Evolutionary conservation across 1,284 basidiomycete species (phyloP), one percentile per base, ranked within the genome.

Genomic region (Volvariella surrecta): DNA sequence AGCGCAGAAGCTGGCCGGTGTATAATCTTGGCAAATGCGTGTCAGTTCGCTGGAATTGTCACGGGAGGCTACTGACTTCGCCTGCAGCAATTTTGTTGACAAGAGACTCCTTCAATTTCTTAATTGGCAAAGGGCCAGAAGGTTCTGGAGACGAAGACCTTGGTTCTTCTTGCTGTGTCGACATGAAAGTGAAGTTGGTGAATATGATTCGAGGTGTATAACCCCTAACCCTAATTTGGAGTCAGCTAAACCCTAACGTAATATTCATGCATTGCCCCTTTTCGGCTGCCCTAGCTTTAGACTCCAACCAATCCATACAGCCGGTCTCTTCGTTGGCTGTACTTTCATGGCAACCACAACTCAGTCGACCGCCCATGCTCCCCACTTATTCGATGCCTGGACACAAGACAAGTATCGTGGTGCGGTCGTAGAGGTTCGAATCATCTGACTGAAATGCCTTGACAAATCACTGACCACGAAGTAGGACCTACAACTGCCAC

Each of bases 1-100:
- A 99, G 73, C 1, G 96, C 96, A 51, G 95, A 98, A 7, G 90
- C 80, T 0, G 96, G 96, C 22, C 96, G 71, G 48, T 98, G 95
- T 49, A 99, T 98, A 57, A 99, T 94, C 92, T 96, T 54, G 17
- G 35, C 11, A 16, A 48, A 42, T 18, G 16, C 43, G 38, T 32
- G 31, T 35, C 40, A 34, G 24, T 10, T 41, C 10, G 37, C 11
- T 40, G 28, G n/a, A 11, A 43, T 3, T 30, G 17, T 15, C 4
- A 17, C 32, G 37, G 11, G 42, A 34, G 8, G 37, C 37, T 37
- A 60, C 58, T 37, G 48, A 84, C 85, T 65, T 89, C 85, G 57
- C 85, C 84, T n/a, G 85, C 85, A 13, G 85, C 86, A 51, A 89
- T 89, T 35, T 81, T 74, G 53, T 89, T 89, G 32, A 89, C 84